phyloP scores from a whole-genome alignment of 192 early-diverging fungal species.

The Rhizoclosmatium globosum region DNA sequence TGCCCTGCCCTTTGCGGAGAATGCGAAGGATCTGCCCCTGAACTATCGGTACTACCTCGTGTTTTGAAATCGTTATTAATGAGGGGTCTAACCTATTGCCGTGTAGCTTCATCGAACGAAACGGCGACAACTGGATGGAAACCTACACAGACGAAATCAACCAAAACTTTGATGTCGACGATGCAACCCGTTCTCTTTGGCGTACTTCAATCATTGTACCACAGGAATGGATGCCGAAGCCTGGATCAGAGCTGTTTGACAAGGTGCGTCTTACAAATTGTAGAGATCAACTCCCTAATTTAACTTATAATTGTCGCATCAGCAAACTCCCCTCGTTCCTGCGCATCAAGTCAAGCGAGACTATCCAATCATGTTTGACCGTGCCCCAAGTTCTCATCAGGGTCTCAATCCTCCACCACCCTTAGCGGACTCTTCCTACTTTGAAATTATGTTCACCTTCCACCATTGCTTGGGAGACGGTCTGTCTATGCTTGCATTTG shows the following conservation, averaged over 20 bases:
- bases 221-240: slow-evolving; percentile 40
- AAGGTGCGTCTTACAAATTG: too few relatives aligned
- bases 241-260: slow-evolving; percentile 8
- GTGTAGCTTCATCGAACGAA: slow-evolving; percentile 33
- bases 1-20: slow-evolving; percentile 41
- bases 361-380: slow-evolving; percentile 27
- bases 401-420: slow-evolving; percentile 11
- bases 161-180: slow-evolving; percentile 52
- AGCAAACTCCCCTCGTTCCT: slow-evolving; percentile 33
- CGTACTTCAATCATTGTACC: slow-evolving; percentile 45
- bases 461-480: slow-evolving; percentile 63
- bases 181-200: slow-evolving; percentile 47
- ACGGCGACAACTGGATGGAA: slow-evolving; percentile 35
- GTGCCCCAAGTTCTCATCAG: not conserved
- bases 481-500: slow-evolving; percentile 54
- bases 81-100: not conserved
- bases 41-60: slow-evolving; percentile 25
- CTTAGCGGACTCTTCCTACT: slow-evolving; percentile 25
- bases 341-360: slow-evolving; percentile 9
- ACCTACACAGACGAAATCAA: slow-evolving; percentile 49
- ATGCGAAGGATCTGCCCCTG: slow-evolving; percentile 46
- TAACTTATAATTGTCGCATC: too few relatives aligned
- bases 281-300: slow-evolving; percentile 1
- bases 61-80: not conserved
- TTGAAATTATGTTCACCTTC: slow-evolving; percentile 59